Base-by-base conservation (phyloP, 2,329 filamentous ascomycete genomes). In the Diaporthe helianthi region DNA sequence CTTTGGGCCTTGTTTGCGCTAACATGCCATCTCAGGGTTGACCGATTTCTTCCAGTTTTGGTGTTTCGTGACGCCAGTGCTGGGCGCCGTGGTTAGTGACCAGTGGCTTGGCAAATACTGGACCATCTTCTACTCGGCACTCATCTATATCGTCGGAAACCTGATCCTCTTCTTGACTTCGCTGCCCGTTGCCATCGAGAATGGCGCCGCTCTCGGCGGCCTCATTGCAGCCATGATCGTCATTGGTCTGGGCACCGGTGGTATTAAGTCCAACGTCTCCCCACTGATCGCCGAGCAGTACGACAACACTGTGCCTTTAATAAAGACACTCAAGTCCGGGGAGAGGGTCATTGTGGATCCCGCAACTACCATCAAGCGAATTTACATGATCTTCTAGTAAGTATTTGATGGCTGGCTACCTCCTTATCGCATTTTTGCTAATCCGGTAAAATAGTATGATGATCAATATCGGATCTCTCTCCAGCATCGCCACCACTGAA, bases 391-490 rank as follows among this genome's bases (percentile, higher is more conserved):
- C 58, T 88, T 92, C 71, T 92, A 91, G n/a, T n/a, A n/a, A n/a
- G n/a, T n/a, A n/a, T n/a, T n/a, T n/a, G n/a, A n/a, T n/a, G n/a
- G n/a, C n/a, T n/a, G n/a, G n/a, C n/a, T n/a, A n/a, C n/a, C n/a
- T n/a, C n/a, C n/a, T n/a, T n/a, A n/a, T n/a, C n/a, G n/a, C n/a
- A n/a, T n/a, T n/a, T n/a, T n/a, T n/a, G n/a, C n/a, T n/a, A n/a
- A n/a, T n/a, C n/a, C n/a, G n/a, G n/a, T n/a, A n/a, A n/a, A n/a
- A n/a, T n/a, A n/a, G n/a, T 82, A 91, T 89, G 88, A 86, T 88
- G 79, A 92, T 93, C 76, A 93, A 93, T 78, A 73, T 93, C 19
- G 92, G 91, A n/a, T 87, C 89, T 1, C 82, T 94, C 8, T 91
- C 87, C 0, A 82, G 87, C 66, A 84, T 93, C 73, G 89, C 86